These are phyloP conservation scores for Lanmaoa rubissima DNA, from an alignment of 768 basidiomycete genomes.

Conservation along the genomic window DNA sequence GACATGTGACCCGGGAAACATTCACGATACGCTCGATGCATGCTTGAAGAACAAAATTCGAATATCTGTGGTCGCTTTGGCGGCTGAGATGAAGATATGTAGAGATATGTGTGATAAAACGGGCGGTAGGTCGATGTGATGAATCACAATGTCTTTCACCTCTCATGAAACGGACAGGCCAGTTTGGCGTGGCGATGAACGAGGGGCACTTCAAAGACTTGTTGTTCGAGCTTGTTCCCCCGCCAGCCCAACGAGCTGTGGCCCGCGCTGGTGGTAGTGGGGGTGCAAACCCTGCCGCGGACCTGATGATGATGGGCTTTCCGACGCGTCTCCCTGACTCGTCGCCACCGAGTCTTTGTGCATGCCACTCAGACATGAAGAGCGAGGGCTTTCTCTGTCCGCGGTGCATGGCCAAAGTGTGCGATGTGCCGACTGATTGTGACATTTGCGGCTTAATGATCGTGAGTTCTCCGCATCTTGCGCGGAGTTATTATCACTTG, in stretches of 20 bases:
- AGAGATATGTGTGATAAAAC: slow-evolving; percentile 89
- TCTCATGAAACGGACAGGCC: slow-evolving; percentile 44
- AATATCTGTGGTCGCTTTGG: slow-evolving; percentile 89
- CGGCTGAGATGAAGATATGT: slow-evolving; percentile 98
- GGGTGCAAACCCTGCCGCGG: slow-evolving; percentile 63
- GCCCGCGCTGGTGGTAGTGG: slow-evolving; percentile 46
- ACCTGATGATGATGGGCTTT: slow-evolving; percentile 99
- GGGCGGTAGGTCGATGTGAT: slow-evolving; percentile 54
- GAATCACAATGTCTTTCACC: background rate
- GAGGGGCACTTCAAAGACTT: slow-evolving; percentile 97
- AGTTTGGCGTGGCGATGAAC: slow-evolving; percentile 97
- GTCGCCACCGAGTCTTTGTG: slow-evolving; percentile 82
- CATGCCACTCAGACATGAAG: slow-evolving; percentile 90
- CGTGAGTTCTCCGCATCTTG: slow-evolving; percentile 95
- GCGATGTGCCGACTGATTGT: slow-evolving; percentile 98
- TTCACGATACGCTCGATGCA: slow-evolving; percentile 89
- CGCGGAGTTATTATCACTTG: slow-evolving; percentile 91
- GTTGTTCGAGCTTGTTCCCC: slow-evolving; percentile 92
- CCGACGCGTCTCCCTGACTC: slow-evolving; percentile 87
- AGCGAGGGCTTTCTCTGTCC: slow-evolving; percentile 95
- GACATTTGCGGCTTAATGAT: slow-evolving; percentile 97
- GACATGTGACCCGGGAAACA: slow-evolving; percentile 95
- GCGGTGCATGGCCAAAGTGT: slow-evolving; percentile 87
- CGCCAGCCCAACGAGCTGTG: slow-evolving; percentile 76
- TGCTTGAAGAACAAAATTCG: slow-evolving; percentile 84